Conservation (phyloP, 2,329 filamentous ascomycete genomes). For the Scedosporium boydii region DNA sequence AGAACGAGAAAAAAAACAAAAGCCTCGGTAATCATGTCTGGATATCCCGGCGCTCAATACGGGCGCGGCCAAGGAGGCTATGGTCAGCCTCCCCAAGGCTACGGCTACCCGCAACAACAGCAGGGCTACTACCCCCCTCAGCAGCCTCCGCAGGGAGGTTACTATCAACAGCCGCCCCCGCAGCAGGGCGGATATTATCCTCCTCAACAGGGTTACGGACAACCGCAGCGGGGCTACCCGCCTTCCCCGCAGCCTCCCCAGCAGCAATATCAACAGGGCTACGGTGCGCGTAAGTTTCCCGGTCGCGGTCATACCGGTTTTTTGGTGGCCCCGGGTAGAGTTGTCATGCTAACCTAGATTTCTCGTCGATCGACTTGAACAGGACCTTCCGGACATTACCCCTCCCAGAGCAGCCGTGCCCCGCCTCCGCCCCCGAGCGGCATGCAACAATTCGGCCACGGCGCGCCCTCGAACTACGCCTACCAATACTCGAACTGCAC, state of each 20-base stretch:
- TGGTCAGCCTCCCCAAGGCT: background rate
- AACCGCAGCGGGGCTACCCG: background rate
- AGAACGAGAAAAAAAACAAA: background rate
- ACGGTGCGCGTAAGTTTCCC: background rate
- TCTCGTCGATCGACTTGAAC: background rate
- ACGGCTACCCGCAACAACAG: slow-evolving; percentile 1
- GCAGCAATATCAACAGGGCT: slow-evolving; percentile 1
- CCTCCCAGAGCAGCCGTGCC: background rate
- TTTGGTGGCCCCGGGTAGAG: too few species aligned
- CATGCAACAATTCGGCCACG: slow-evolving; percentile 66
- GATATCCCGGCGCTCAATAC: slow-evolving; percentile 3
- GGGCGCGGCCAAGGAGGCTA: background rate
- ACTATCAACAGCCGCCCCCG: background rate
- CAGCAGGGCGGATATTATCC: background rate
- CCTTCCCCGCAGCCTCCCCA: slow-evolving; percentile 4
- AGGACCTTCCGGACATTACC: background rate
- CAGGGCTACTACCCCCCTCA: slow-evolving; percentile 1
- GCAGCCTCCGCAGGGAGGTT: background rate
- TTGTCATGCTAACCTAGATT: background rate
- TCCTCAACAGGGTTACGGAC: slow-evolving; percentile 1
- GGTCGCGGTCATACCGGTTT: background rate
- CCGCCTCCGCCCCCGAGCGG: slow-evolving; percentile 58
- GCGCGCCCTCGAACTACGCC: slow-evolving; percentile 68
- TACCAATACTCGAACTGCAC: slow-evolving; percentile 92
- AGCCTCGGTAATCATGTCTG: slow-evolving; percentile 3